phyloP scores from a whole-genome alignment of 176 grass and related monocot species.

The Olyra latifolia region DNA sequence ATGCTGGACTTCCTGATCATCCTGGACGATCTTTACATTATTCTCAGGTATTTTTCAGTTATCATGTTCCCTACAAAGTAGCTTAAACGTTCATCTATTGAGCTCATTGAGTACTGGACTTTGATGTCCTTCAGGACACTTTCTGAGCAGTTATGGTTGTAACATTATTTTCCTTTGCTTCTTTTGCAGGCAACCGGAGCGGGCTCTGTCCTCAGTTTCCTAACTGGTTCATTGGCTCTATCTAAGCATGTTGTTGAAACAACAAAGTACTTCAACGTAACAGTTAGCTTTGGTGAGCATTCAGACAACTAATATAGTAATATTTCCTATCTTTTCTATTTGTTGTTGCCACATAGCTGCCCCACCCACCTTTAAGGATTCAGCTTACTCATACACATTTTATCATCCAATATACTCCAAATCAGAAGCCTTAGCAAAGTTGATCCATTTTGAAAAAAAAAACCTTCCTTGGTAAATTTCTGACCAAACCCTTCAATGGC shows the following conservation, averaged over 20 bases:
- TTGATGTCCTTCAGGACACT: not conserved
- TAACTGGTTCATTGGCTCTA: slow-evolving; percentile 76
- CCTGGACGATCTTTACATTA: slow-evolving; percentile 77
- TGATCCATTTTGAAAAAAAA: not conserved
- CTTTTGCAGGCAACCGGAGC: slow-evolving; percentile 77
- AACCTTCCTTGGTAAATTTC: not conserved
- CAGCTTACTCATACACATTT: not conserved
- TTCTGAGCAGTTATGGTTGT: not conserved
- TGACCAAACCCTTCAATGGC: not conserved
- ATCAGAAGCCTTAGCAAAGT: not conserved
- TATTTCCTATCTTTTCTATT: not conserved
- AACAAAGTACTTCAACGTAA: slow-evolving; percentile 80
- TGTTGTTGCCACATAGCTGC: not conserved
- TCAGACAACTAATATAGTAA: not conserved
- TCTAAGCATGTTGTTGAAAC: slow-evolving; percentile 85
- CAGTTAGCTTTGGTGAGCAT: slow-evolving; percentile 92
- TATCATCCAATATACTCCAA: not conserved
- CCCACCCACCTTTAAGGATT: no score
- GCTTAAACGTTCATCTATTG: not conserved
- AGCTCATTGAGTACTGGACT: not conserved
- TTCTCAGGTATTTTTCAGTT: slow-evolving; percentile 57
- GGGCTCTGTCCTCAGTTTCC: slow-evolving; percentile 89
- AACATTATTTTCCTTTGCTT: not conserved
- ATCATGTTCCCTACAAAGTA: not conserved
- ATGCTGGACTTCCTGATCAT: slow-evolving; percentile 84